Conservation (phyloP, 2,329 filamentous ascomycete species). For the Diaporthe amygdali region DNA sequence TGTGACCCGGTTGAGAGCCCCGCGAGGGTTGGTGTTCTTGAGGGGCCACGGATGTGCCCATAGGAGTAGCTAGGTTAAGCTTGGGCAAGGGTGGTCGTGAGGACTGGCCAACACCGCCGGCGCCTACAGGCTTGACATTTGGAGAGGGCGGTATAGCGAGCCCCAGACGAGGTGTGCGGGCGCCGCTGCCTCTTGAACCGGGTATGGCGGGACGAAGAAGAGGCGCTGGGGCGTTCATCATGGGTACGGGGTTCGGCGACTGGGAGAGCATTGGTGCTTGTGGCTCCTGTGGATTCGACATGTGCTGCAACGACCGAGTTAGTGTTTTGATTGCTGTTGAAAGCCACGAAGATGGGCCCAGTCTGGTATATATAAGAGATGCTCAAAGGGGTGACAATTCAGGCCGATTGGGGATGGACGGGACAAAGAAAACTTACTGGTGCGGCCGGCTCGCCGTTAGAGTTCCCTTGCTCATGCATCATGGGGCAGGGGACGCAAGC, state of each 20-base stretch:
- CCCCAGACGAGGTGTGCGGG: conserved; percentile 77
- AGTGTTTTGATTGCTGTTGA: background rate
- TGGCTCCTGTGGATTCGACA: conserved; percentile 14
- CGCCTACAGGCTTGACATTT: conserved; percentile 76
- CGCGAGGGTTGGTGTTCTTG: conserved; percentile 66
- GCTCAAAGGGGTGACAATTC: background rate
- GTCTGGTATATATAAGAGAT: background rate
- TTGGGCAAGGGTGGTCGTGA: conserved; percentile 74
- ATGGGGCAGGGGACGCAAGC: conserved; percentile 17
- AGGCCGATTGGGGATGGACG: background rate
- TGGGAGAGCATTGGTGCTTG: conserved; percentile 28
- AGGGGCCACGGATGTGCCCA: conserved; percentile 77
- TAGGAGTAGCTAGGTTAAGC: conserved; percentile 85
- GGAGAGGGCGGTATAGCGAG: conserved; percentile 90
- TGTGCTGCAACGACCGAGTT: conserved; percentile 10
- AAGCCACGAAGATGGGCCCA: background rate
- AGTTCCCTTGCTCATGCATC: conserved; percentile 30
- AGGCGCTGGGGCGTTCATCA: conserved; percentile 75
- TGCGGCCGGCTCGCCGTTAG: conserved; percentile 23
- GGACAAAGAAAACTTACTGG: conserved; percentile 17
- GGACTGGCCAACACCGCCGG: conserved; percentile 29
- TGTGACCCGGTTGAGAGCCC: conserved; percentile 63
- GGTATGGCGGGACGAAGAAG: conserved; percentile 84
- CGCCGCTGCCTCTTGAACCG: conserved; percentile 66
- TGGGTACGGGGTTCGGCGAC: conserved; percentile 48